Conservation (phyloP, 2,329 filamentous ascomycete species). For the Botrytis pseudocinerea region DNA sequence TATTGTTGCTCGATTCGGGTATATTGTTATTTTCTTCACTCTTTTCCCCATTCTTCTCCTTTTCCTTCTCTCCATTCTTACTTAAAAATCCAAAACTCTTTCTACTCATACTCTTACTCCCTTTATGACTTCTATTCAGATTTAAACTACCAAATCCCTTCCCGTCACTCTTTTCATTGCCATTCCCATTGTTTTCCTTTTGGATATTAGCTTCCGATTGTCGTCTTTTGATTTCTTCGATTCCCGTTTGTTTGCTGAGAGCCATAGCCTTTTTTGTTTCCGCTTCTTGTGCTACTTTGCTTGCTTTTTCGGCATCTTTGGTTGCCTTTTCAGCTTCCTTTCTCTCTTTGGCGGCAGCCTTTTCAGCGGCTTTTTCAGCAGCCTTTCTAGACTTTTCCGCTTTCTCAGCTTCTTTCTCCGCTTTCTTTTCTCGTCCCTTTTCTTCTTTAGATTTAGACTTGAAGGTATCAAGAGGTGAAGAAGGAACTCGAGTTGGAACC, state of each 20-base stretch:
- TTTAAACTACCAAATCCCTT: constrained; percentile 43
- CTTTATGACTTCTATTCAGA: constrained; percentile 59
- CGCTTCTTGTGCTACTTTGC: constrained; percentile 13
- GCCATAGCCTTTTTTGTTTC: constrained; percentile 18
- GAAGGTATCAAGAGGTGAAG: constrained; percentile 36
- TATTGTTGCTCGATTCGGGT: constrained; percentile 21
- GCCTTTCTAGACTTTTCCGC: constrained; percentile 46
- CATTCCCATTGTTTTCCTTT: constrained; percentile 25
- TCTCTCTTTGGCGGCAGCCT: constrained; percentile 33
- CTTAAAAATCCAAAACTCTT: constrained; percentile 68
- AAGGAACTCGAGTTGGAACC: constrained; percentile 40
- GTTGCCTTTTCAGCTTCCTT: constrained; percentile 21
- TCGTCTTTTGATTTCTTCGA: constrained; percentile 2
- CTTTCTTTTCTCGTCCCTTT: constrained; percentile 69
- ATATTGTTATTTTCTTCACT: constrained; percentile 24
- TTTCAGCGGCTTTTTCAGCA: constrained; percentile 46
- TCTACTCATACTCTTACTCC: constrained; percentile 74
- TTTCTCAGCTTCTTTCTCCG: constrained; percentile 55
- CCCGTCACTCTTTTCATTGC: constrained; percentile 29
- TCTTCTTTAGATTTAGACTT: constrained; percentile 56
- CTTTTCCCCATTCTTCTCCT: constrained; percentile 16
- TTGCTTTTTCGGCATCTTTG: constrained; percentile 16
- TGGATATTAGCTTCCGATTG: constrained; percentile 13
- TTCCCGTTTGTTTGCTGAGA: constrained; percentile 17
- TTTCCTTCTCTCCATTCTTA: constrained; percentile 41